Evolutionary conservation across 192 early-diverging fungal genomes (phyloP).

Genomic region (Funneliformis geosporum): DNA sequence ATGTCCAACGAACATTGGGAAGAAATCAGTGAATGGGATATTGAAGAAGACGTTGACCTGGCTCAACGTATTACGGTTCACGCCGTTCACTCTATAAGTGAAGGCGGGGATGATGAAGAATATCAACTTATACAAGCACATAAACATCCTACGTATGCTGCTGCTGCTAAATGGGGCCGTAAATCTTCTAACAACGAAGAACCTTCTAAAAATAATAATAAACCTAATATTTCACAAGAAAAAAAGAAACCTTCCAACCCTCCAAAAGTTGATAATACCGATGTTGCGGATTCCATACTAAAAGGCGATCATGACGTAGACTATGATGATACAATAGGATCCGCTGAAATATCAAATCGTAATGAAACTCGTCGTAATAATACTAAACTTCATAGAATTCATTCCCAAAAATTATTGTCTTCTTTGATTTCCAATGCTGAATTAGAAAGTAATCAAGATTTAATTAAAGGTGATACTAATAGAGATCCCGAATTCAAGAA

Average conservation of each 20-base stretch:
- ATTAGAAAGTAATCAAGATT: slow-evolving; percentile 4
- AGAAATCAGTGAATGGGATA: slow-evolving; percentile 31
- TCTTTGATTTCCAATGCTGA: neutral
- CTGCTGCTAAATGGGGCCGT: slow-evolving; percentile 28
- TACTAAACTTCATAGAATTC: slow-evolving; percentile 7
- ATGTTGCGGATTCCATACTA: neutral
- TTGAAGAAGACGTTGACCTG: slow-evolving; percentile 25
- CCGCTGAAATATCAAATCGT: neutral
- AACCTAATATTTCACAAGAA: neutral
- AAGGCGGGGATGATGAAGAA: slow-evolving; percentile 10
- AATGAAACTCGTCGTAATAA: slow-evolving; percentile 21
- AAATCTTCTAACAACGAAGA: neutral
- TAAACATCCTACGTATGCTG: slow-evolving; percentile 28
- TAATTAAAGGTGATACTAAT: slow-evolving; percentile 23
- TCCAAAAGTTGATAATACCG: neutral
- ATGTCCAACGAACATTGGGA: slow-evolving; percentile 31
- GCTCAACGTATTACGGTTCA: slow-evolving; percentile 32
- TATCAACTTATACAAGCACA: slow-evolving; percentile 26
- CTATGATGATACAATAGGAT: neutral
- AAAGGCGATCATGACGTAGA: slow-evolving; percentile 1
- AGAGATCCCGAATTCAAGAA: slow-evolving; percentile 22
- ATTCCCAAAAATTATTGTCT: slow-evolving; percentile 12
- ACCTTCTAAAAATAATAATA: neutral
- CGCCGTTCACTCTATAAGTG: slow-evolving; percentile 4
- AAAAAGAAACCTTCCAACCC: slow-evolving; percentile 8